Conservation (phyloP, 2,329 filamentous ascomycete species). For the Aspergillus caelatus region DNA sequence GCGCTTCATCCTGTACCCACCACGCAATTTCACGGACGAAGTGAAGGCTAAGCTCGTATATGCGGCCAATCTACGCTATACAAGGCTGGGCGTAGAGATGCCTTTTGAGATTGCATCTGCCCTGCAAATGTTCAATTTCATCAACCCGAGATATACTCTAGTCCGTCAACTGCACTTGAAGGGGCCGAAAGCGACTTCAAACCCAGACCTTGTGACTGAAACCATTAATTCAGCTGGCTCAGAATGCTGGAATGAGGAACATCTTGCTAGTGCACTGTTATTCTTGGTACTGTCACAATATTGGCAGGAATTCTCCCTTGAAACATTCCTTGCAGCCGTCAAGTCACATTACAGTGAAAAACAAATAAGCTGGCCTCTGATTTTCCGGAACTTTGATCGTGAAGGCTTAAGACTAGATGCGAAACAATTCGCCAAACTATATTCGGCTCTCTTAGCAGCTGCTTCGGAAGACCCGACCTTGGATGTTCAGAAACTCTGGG, state of each 20-base stretch:
- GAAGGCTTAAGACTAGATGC: slow-evolving; percentile 74
- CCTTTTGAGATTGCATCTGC: slow-evolving; percentile 47
- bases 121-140: slow-evolving; percentile 49
- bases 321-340: slow-evolving; percentile 65
- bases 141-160: slow-evolving; percentile 49
- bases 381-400: slow-evolving; percentile 80
- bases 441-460: slow-evolving; percentile 74
- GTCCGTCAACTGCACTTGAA: slow-evolving; percentile 70
- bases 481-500: slow-evolving; percentile 89
- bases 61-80: slow-evolving; percentile 70
- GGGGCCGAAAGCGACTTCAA: slow-evolving; percentile 74
- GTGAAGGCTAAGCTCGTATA: slow-evolving; percentile 66
- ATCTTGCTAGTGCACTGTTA: slow-evolving; percentile 79
- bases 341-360: slow-evolving; percentile 58
- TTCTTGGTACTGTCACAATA: slow-evolving; percentile 66
- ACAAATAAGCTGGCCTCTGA: slow-evolving; percentile 66
- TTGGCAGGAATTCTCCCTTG: slow-evolving; percentile 67
- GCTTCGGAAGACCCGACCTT: slow-evolving; percentile 66
- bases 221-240: slow-evolving; percentile 58
- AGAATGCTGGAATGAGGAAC: slow-evolving; percentile 74
- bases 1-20: slow-evolving; percentile 82
- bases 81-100: slow-evolving; percentile 55
- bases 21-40: slow-evolving; percentile 80
- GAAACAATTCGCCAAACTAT: slow-evolving; percentile 78
- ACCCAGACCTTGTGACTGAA: slow-evolving; percentile 69